phyloP scores from a whole-genome alignment of 1,284 basidiomycete genomes.

The Tylopilus sp. region DNA sequence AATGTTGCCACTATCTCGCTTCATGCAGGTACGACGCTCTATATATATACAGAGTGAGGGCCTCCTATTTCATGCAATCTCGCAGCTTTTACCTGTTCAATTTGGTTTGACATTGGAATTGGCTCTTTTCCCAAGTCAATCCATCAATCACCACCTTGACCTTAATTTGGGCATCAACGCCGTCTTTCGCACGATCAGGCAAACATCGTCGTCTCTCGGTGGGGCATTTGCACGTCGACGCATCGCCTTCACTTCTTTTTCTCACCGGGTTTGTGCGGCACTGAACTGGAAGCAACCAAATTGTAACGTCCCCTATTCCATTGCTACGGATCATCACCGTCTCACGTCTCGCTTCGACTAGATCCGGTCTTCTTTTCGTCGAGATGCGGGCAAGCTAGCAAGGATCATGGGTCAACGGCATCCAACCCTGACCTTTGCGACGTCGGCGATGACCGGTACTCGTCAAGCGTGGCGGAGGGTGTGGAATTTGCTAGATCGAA shows the following conservation, averaged over 20 bases:
- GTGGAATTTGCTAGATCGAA: slow-evolving; percentile 93
- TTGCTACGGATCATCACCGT: slow-evolving; percentile 16
- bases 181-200: slow-evolving; percentile 77
- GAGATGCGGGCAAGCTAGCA: slow-evolving; percentile 67
- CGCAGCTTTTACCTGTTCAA: slow-evolving; percentile 64
- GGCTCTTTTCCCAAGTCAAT: slow-evolving; percentile 46
- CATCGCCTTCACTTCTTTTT: slow-evolving; percentile 85
- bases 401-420: slow-evolving; percentile 38
- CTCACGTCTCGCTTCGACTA: slow-evolving; percentile 33
- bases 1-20: slow-evolving; percentile 67
- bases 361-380: slow-evolving; percentile 96
- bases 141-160: slow-evolving; percentile 52
- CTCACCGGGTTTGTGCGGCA: slow-evolving; percentile 80
- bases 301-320: slow-evolving; percentile 49
- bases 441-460: slow-evolving; percentile 41
- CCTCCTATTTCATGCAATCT: slow-evolving; percentile 15
- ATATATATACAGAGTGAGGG: slow-evolving; percentile 7
- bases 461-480: slow-evolving; percentile 80
- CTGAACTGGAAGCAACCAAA: slow-evolving; percentile 99
- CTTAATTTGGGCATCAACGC: slow-evolving; percentile 80
- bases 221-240: slow-evolving; percentile 55
- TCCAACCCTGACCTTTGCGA: slow-evolving; percentile 44
- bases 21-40: slow-evolving; percentile 56
- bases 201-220: slow-evolving; percentile 51
- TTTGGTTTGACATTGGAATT: slow-evolving; percentile 80